Conservation (phyloP, 1,284 basidiomycete species). For the Ustilago vetiveriae region DNA sequence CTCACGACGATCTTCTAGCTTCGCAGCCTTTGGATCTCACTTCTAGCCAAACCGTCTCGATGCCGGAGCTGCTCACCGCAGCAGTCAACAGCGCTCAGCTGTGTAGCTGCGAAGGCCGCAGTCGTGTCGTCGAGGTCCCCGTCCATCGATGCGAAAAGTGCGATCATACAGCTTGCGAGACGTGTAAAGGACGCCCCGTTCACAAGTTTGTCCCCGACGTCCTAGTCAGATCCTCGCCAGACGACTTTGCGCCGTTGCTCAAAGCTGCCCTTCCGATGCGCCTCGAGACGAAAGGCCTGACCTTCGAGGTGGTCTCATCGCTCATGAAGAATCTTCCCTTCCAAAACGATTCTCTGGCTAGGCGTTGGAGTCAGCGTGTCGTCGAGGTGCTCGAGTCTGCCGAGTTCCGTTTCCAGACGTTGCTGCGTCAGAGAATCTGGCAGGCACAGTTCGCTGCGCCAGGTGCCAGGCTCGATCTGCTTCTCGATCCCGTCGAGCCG, state of each 20-base stretch:
- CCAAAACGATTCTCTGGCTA: slow-evolving; percentile 72
- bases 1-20: slow-evolving; percentile 69
- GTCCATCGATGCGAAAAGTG: slow-evolving; percentile 81
- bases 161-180: slow-evolving; percentile 80
- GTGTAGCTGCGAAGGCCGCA: slow-evolving; percentile 87
- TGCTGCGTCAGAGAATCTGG: slow-evolving; percentile 81
- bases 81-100: slow-evolving; percentile 80
- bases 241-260: slow-evolving; percentile 76
- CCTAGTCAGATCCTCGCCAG: slow-evolving; percentile 72
- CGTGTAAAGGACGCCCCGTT: slow-evolving; percentile 88
- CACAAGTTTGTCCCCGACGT: slow-evolving; percentile 76
- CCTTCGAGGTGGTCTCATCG: slow-evolving; percentile 71
- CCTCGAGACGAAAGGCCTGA: slow-evolving; percentile 66
- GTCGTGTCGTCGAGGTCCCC: slow-evolving; percentile 72
- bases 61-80: slow-evolving; percentile 72
- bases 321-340: slow-evolving; percentile 68
- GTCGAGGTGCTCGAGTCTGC: slow-evolving; percentile 72
- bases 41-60: slow-evolving; percentile 31
- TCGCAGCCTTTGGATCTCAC: slow-evolving; percentile 40
- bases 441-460: slow-evolving; percentile 80
- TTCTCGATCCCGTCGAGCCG: slow-evolving; percentile 78
- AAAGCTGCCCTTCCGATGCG: slow-evolving; percentile 89
- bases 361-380: slow-evolving; percentile 77
- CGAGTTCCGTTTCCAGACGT: slow-evolving; percentile 52
- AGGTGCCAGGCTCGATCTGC: slow-evolving; percentile 78